phyloP scores from a whole-genome alignment of 108 stramenopile genomes.

The Thalassiosira profunda region DNA sequence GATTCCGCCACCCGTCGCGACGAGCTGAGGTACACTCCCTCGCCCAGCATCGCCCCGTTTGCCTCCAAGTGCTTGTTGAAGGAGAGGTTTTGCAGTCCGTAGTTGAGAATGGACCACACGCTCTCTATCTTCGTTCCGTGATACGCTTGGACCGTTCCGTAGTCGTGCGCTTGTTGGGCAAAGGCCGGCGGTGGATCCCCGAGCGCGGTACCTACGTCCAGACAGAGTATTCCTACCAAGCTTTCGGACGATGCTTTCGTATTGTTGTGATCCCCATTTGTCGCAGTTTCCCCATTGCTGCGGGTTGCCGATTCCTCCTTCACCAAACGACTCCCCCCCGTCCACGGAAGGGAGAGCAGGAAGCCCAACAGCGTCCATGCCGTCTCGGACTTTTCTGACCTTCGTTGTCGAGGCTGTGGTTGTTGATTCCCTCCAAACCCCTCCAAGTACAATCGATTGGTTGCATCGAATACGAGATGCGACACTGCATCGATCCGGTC shows the following conservation, averaged over 20 bases:
- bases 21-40: conserved; percentile 16
- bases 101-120: conserved; percentile 28
- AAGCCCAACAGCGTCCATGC: conserved; percentile 8
- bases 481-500: conserved; percentile 12
- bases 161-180: background rate
- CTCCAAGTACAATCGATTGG: conserved; percentile 4
- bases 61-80: background rate
- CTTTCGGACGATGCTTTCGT: background rate
- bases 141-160: conserved; percentile 15
- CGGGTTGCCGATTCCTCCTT: too few relatives aligned
- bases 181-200: conserved; percentile 15
- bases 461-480: background rate
- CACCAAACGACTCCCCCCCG: background rate
- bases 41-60: conserved; percentile 27
- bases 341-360: background rate
- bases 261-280: background rate
- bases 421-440: background rate
- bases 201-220: background rate
- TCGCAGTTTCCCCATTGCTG: background rate
- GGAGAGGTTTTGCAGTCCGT: conserved; percentile 14
- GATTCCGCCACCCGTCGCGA: background rate
- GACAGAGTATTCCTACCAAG: background rate
- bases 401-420: background rate
- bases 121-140: conserved; percentile 33
- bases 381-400: too few relatives aligned